Evolutionary conservation across 2,329 filamentous ascomycete species (phyloP), one percentile per base, ranked within the genome.

Genomic region (Neoarthrinium moseri): DNA sequence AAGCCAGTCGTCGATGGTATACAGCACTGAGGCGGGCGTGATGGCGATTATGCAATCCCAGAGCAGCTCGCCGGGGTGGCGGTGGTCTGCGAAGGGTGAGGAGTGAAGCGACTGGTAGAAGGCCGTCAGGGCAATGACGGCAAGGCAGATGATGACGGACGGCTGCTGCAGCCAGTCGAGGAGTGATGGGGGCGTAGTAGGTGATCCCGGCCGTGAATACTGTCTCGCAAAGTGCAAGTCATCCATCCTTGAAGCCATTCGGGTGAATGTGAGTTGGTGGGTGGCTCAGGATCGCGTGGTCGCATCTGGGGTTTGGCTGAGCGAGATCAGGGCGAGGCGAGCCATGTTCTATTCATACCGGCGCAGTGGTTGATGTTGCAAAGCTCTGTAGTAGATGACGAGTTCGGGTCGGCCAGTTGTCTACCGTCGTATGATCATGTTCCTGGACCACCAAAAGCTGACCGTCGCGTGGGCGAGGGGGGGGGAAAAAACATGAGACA

Each of bases 1-100:
- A 51, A 78, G 73, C 74, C 70, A 81, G 63, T 64, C 58, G 60
- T 84, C 78, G 53, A 84, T 51, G 43, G 75, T 67, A 65, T 81
- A 77, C 27, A 89, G 64, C 1, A 87, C 57, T 21, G 68, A 66
- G 13, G 74, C 70, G 1, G 86, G 86, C 12, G 76, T 74, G 24
- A 78, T 40, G 51, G 73, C 72, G 45, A 89, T 75, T 23, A 86
- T 49, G 21, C 64, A 62, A 65, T 86, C 78, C 84, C 85, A 88
- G 29, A 82, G 58, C 43, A 83, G 60, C 54, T 75, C 69, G 47
- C 58, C 59, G 11, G 56, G 60, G 45, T 63, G 70, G 59, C 56
- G 75, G 56, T 52, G 67, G 44, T 40, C 55, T 46, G 33, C 60
- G 43, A 54, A 55, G 39, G 51, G 56, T 37, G 51, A 57, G 44